These are phyloP conservation scores for Dalbergia cultrata DNA, from an alignment of 306 rosid genomes.

Conservation along the genomic window DNA sequence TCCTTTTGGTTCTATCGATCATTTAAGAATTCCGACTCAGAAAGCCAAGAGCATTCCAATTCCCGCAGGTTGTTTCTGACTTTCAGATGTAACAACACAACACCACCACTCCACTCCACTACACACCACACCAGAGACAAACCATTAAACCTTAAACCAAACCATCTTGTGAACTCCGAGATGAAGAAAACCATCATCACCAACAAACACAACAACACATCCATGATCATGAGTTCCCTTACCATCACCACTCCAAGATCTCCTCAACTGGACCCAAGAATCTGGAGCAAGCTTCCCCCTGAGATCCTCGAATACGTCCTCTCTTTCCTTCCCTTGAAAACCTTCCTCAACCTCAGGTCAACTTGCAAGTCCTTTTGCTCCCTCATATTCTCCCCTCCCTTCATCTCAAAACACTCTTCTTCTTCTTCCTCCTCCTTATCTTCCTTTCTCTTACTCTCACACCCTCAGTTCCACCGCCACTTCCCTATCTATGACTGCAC, in stretches of 20 bases:
- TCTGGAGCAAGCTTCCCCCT: slow-evolving; percentile 81
- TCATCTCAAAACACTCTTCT: slow-evolving; percentile 67
- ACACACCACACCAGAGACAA: background rate
- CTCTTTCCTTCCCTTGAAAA: slow-evolving; percentile 75
- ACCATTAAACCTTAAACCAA: background rate
- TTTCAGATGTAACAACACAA: slow-evolving; percentile 7
- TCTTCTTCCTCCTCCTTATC: slow-evolving; percentile 59
- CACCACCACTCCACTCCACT: background rate
- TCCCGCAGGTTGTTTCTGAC: background rate
- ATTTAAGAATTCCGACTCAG: no score
- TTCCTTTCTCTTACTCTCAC: slow-evolving; percentile 80
- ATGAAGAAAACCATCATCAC: slow-evolving; percentile 31
- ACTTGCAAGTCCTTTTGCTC: slow-evolving; percentile 83
- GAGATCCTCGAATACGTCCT: slow-evolving; percentile 79
- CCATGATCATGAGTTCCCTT: background rate
- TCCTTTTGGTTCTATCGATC: no score
- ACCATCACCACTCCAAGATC: background rate
- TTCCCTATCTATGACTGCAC: slow-evolving; percentile 75
- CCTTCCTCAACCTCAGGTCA: slow-evolving; percentile 70
- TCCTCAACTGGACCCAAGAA: slow-evolving; percentile 71
- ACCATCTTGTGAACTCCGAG: slow-evolving; percentile 27
- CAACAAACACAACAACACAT: background rate
- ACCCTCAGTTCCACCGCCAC: slow-evolving; percentile 71
- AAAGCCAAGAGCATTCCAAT: background rate
- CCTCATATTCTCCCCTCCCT: slow-evolving; percentile 73